Evolutionary conservation across 2,329 filamentous ascomycete genomes (phyloP), one percentile per base, ranked within the genome.

Genomic region (Fusarium scirpi): DNA sequence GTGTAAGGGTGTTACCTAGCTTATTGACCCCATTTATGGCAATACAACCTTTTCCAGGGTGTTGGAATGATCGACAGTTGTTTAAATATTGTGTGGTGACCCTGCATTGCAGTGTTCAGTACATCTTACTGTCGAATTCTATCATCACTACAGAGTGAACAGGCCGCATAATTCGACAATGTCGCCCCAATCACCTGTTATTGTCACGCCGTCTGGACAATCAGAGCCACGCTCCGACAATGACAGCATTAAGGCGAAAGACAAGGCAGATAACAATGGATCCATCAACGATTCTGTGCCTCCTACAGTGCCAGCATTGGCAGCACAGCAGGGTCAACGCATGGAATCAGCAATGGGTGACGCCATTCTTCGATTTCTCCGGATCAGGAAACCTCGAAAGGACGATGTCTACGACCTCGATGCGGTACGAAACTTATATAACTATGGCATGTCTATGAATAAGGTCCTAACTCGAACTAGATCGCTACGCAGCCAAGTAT

Each of bases 401-500:
- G 32, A 48, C 9, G 67, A 71, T 1, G 46, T 53, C 8, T 74
- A 76, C 40, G 79, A 80, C 61, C 76, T 77, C 1, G 67, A 69
- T 32, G 46, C 61, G 27, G 67, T 69, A 55, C 8, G 20, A 5
- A 20, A n/a, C 2, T 16, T 10, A 1, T 6, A 5, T 25, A 11
- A 1, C 0, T 5, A n/a, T 16, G 1, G 1, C 8, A 18, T 11
- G 9, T 9, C 34, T 3, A 49, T 51, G 11, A 12, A 3, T 8
- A 32, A n/a, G 10, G 20, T 5, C 24, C 71, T 77, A 38, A 77
- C 57, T 24, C 6, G 12, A 46, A 11, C 6, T 48, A 80, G 78
- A 66, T 77, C 48, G 78, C 79, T 20, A 80, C 79, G 2, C 79
- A 80, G 48, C 78, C 78, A 0, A 80, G 79, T 32, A 80, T 80